A percentile compares a stretch with the other conserved stretches of the same genome.
phyloP scores from a whole-genome alignment of 1,284 basidiomycete genomes.

The Trichosporon ovoides region DNA sequence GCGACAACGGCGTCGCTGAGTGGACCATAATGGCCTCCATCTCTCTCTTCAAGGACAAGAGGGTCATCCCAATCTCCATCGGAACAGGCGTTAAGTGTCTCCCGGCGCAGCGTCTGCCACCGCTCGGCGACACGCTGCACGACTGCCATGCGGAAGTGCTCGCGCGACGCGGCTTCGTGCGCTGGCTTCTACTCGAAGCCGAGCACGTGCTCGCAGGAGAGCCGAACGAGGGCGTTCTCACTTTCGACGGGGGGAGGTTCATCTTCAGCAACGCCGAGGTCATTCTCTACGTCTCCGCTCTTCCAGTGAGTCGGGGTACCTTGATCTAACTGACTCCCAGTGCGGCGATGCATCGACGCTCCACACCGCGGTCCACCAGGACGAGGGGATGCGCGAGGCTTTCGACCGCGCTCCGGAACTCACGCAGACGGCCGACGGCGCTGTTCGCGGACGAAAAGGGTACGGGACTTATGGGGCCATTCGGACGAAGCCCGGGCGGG shows the following conservation, averaged over 20 bases:
- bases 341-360: slow-evolving; percentile 83
- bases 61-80: slow-evolving; percentile 59
- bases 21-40: slow-evolving; percentile 50
- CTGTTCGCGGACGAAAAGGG: slow-evolving; percentile 69
- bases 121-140: slow-evolving; percentile 73
- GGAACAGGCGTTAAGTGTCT: slow-evolving; percentile 85
- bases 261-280: slow-evolving; percentile 56
- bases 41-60: slow-evolving; percentile 14
- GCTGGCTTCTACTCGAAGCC: slow-evolving; percentile 75
- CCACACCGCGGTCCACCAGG: slow-evolving; percentile 65
- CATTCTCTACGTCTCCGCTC: slow-evolving; percentile 75
- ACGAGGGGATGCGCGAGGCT: slow-evolving; percentile 58
- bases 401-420: slow-evolving; percentile 38
- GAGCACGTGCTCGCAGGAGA: slow-evolving; percentile 26
- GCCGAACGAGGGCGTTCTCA: slow-evolving; percentile 11
- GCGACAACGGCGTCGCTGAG: slow-evolving; percentile 43
- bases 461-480: slow-evolving; percentile 68
- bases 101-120: slow-evolving; percentile 60
- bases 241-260: slow-evolving; percentile 46
- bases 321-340: slow-evolving; percentile 49
- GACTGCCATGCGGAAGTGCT: slow-evolving; percentile 89
- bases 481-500: slow-evolving; percentile 80
- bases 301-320: slow-evolving; percentile 63
- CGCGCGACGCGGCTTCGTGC: slow-evolving; percentile 68
- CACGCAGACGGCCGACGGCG: slow-evolving; percentile 20